phyloP scores from a whole-genome alignment of 2,329 filamentous ascomycete species.

The Cryphonectria japonica region DNA sequence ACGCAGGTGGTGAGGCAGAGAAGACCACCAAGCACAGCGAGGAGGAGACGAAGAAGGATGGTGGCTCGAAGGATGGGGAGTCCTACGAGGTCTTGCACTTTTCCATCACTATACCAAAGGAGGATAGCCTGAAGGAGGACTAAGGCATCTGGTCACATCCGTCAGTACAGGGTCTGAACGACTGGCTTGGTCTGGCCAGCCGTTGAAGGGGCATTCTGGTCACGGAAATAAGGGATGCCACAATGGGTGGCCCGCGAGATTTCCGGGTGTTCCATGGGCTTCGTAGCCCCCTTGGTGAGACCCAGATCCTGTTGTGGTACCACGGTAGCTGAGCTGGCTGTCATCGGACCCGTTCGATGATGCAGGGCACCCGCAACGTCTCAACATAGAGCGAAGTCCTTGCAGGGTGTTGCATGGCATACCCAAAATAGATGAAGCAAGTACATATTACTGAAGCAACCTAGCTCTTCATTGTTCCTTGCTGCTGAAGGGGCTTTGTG shows the following conservation, averaged over 20 bases:
- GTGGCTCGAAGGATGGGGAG: constrained; percentile 31
- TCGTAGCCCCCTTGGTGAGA: not conserved
- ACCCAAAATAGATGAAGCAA: not conserved
- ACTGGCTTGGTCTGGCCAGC: not conserved
- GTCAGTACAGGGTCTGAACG: not conserved
- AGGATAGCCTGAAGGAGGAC: constrained; percentile 28
- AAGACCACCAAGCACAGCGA: constrained; percentile 40
- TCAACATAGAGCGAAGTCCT: not conserved
- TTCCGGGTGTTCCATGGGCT: not conserved
- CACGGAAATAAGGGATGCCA: not conserved
- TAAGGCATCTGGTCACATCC: constrained; percentile 15
- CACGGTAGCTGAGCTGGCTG: not conserved
- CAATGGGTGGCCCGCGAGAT: not conserved
- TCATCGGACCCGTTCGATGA: not conserved
- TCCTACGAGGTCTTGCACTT: constrained; percentile 36
- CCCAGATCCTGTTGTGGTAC: not conserved
- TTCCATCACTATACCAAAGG: constrained; percentile 34
- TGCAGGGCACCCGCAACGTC: no score
- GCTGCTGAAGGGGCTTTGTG: no score
- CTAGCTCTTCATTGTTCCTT: no score
- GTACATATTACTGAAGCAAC: not conserved
- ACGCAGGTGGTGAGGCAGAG: constrained; percentile 26
- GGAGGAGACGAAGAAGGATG: constrained; percentile 30
- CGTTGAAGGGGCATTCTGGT: not conserved
- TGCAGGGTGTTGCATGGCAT: not conserved